These are phyloP conservation scores for Fusarium sp. DNA, from an alignment of 2,329 filamentous ascomycete species.

Conservation along the genomic window DNA sequence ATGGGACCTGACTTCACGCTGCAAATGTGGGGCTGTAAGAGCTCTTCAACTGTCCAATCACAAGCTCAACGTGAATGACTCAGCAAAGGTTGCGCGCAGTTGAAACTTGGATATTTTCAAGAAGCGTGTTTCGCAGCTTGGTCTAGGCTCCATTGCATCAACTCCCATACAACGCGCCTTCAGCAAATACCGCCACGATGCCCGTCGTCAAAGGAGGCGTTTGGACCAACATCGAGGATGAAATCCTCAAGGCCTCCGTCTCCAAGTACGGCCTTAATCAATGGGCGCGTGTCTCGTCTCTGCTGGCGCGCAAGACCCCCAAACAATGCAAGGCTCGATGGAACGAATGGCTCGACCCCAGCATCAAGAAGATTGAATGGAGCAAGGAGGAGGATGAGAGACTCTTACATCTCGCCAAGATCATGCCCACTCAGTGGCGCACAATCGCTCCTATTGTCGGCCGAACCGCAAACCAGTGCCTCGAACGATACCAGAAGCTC, in stretches of 20 bases:
- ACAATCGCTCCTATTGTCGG: conserved; percentile 98
- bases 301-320: conserved; percentile 95
- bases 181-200: conserved; percentile 61
- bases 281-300: conserved; percentile 97
- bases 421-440: conserved; percentile 99
- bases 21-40: conserved; percentile 13
- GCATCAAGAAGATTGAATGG: conserved; percentile 99
- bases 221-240: conserved; percentile 87
- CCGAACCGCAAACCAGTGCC: conserved; percentile 94
- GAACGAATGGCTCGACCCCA: conserved; percentile 98
- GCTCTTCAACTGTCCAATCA: conserved; percentile 29
- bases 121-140: conserved; percentile 45
- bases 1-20: not conserved
- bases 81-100: conserved; percentile 40
- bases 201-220: conserved; percentile 81
- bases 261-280: conserved; percentile 97
- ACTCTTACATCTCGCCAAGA: conserved; percentile 92
- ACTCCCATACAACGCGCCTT: conserved; percentile 33
- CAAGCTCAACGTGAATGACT: conserved; percentile 24
- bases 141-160: conserved; percentile 40
- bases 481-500: conserved; percentile 96
- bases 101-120: conserved; percentile 50
- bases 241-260: conserved; percentile 95
- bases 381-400: conserved; percentile 99
- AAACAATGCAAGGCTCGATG: conserved; percentile 99